Percentiles rank a stretch among this genome's conserved stretches.
Conservation (phyloP, 345 rosid species). For the Salix arbutifolia region DNA sequence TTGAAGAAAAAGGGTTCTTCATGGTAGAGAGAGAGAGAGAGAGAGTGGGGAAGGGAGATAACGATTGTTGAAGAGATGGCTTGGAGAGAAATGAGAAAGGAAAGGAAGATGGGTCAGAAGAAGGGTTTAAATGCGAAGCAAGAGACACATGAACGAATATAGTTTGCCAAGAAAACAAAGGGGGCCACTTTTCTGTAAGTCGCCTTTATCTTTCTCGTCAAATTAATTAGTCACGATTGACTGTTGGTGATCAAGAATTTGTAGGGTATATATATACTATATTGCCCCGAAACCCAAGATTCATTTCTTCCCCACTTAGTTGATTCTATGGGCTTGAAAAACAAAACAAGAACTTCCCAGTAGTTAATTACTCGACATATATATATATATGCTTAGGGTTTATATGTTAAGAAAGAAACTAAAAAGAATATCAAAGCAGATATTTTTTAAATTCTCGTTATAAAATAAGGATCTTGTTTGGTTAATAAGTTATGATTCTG, state of each 20-base stretch:
- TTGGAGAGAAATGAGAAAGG: background rate
- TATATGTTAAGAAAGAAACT: too few relatives aligned
- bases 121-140: slow-evolving; percentile 33
- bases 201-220: slow-evolving; percentile 10
- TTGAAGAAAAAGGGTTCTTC: slow-evolving; percentile 6
- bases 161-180: background rate
- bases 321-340: too few relatives aligned
- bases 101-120: background rate
- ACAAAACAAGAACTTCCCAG: too few relatives aligned
- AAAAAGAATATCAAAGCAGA: too few relatives aligned
- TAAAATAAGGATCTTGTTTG: too few relatives aligned
- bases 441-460: too few relatives aligned
- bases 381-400: too few relatives aligned
- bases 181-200: slow-evolving; percentile 2
- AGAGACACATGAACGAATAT: slow-evolving; percentile 41
- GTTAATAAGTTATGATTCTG: too few relatives aligned
- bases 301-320: background rate
- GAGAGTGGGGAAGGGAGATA: background rate
- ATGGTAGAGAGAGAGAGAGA: background rate
- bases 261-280: too few relatives aligned
- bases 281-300: background rate
- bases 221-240: slow-evolving; percentile 33
- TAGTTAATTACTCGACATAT: too few relatives aligned
- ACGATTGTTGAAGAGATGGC: background rate
- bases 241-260: background rate